Conservation (phyloP, 2,329 filamentous ascomycete species). For the Fusarium chaquense region DNA sequence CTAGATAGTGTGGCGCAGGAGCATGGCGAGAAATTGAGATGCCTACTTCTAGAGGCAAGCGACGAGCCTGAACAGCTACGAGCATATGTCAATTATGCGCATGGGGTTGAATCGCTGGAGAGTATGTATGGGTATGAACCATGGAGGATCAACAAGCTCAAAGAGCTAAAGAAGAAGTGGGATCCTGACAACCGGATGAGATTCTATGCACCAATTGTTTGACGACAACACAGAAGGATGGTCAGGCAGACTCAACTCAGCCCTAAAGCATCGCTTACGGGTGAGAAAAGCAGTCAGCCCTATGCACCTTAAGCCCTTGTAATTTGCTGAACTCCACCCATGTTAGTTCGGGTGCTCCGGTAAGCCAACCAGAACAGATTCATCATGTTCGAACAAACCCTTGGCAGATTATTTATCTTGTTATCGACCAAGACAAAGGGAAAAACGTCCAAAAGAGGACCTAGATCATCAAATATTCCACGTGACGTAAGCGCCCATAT, state of each 20-base stretch:
- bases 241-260: conserved; percentile 6
- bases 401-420: too few species aligned
- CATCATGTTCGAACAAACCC: too few species aligned
- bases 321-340: background rate
- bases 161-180: conserved; percentile 59
- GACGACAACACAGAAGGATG: background rate
- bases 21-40: conserved; percentile 23
- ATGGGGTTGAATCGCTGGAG: conserved; percentile 23
- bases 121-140: conserved; percentile 27
- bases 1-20: conserved; percentile 18
- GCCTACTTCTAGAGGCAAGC: conserved; percentile 13
- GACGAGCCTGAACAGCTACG: conserved; percentile 19
- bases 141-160: conserved; percentile 59
- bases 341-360: background rate
- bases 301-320: background rate
- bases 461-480: background rate
- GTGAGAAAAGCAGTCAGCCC: conserved; percentile 11
- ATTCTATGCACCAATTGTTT: conserved; percentile 45
- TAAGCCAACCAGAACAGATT: background rate
- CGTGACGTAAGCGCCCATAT: conserved; percentile 21
- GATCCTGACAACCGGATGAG: conserved; percentile 54
- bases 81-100: conserved; percentile 39
- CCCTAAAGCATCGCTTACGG: background rate
- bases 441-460: conserved; percentile 3
- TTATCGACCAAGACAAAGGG: too few species aligned